A percentile compares a stretch with the other conserved stretches of the same genome.
Evolutionary conservation across 441 rosid genomes (phyloP).

Genomic region (Gossypium davidsonii): DNA sequence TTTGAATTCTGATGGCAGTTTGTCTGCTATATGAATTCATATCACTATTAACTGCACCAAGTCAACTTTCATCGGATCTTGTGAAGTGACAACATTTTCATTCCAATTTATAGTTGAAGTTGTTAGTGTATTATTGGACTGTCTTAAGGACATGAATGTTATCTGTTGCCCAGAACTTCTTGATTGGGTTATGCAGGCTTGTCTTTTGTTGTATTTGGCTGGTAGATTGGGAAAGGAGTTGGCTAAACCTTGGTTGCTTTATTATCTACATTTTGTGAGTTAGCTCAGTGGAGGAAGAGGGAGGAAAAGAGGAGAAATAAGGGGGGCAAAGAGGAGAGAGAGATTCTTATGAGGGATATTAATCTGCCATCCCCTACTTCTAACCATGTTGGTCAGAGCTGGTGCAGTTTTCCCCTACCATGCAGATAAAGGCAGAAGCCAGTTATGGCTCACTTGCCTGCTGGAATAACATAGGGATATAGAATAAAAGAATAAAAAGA

Average conservation of each 20-base stretch:
- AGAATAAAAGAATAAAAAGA: not conserved
- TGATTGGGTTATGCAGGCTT: not conserved
- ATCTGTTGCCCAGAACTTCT: not conserved
- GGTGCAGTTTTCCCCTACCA: not conserved
- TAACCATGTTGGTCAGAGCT: not conserved
- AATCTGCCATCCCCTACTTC: not conserved
- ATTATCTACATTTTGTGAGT: not conserved
- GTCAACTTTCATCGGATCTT: not conserved
- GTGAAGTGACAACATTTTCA: constrained; percentile 3
- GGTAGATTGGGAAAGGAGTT: not conserved
- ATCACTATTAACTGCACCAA: not conserved
- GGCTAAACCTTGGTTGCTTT: not conserved
- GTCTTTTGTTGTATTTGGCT: not conserved
- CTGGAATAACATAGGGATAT: not conserved
- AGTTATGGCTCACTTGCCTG: not conserved
- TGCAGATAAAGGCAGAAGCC: not conserved
- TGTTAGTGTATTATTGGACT: not conserved
- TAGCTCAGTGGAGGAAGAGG: not conserved
- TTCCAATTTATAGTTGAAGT: not conserved
- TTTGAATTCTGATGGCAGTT: not conserved
- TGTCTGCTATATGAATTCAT: not conserved
- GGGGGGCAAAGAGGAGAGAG: not conserved
- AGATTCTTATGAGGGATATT: not conserved
- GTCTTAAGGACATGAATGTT: not conserved
- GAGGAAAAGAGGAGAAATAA: not conserved